Evolutionary conservation across 306 rosid species (phyloP), one percentile per base, ranked within the genome.

Genomic region (Adenanthera pavonina): DNA sequence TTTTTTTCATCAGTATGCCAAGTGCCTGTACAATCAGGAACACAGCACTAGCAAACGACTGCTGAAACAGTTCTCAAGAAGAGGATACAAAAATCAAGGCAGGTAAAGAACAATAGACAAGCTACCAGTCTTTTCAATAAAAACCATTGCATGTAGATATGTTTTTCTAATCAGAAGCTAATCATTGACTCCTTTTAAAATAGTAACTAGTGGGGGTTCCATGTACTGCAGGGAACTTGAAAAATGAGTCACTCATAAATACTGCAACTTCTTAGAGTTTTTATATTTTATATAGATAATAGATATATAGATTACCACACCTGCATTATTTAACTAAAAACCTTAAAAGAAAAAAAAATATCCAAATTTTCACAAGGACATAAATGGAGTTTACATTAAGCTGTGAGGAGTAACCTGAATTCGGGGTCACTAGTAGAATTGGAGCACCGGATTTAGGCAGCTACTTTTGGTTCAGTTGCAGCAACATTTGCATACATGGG

Each of bases 401-500:
- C 75, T 62, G 30, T 60, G 25, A 49, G 69, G 44, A 51, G 80
- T 25, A 68, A 70, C 52, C 41, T 51, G 54, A 69, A 60, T 17
- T 75, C 46, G 7, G 1, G 20, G 59, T 20, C 40, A 76, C 66
- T 4, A 2, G 74, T 14, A 44, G 75, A 80, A n/a, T 17, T 73
- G 35, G 35, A 33, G 52, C 40, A 71, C 57, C 57, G 72, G 80
- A 72, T 47, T 86, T 61, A 84, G 62, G 77, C 84, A 35, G 88
- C 35, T 25, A 81, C 68, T 88, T 84, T 71, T 53, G 49, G 57
- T 79, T 89, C 69, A 15, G 85, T 71, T 44, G 87, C 77, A 15
- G 84, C 86, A 20, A 80, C 85, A 75, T 81, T 77, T 30, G 91
- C 82, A 70, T 89, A 91, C 69, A 90, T 69, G 15, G 98, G 98